phyloP scores from a whole-genome alignment of 78 protist species.

The Dictyostelium brefeldianum region DNA sequence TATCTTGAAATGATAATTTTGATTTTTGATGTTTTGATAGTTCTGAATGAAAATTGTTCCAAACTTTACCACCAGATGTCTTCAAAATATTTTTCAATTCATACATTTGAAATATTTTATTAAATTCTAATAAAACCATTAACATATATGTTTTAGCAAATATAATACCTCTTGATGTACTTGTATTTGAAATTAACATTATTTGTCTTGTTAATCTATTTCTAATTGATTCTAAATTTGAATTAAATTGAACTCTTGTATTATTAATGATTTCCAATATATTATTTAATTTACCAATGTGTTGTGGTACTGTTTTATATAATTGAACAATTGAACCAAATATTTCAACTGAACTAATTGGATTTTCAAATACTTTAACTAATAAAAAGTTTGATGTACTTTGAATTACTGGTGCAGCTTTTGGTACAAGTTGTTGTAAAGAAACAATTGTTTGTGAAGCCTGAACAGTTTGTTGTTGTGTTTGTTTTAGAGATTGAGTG shows the following conservation, averaged over 20 bases:
- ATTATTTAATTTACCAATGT: background rate
- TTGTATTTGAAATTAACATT: background rate
- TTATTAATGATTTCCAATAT: background rate
- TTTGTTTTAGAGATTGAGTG: background rate
- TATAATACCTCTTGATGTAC: background rate
- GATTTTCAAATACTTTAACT: background rate
- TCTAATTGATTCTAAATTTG: background rate
- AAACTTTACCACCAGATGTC: too few relatives aligned
- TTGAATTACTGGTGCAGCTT: background rate
- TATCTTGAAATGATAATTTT: background rate
- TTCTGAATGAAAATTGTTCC: too few relatives aligned
- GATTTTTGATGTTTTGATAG: background rate
- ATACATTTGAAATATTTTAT: background rate
- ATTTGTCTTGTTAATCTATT: background rate
- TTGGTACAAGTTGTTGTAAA: background rate
- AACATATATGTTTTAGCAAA: background rate
- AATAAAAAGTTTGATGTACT: background rate
- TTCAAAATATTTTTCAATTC: background rate
- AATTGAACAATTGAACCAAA: background rate
- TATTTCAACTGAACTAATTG: background rate
- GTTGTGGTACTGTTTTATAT: background rate
- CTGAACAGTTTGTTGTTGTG: background rate
- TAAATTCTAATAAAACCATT: conserved; percentile 4
- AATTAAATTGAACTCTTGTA: background rate
- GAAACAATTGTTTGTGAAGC: background rate